These are phyloP conservation scores for Chlorella ohadii DNA, from an alignment of 139 green algal genomes.

Conservation along the genomic window DNA sequence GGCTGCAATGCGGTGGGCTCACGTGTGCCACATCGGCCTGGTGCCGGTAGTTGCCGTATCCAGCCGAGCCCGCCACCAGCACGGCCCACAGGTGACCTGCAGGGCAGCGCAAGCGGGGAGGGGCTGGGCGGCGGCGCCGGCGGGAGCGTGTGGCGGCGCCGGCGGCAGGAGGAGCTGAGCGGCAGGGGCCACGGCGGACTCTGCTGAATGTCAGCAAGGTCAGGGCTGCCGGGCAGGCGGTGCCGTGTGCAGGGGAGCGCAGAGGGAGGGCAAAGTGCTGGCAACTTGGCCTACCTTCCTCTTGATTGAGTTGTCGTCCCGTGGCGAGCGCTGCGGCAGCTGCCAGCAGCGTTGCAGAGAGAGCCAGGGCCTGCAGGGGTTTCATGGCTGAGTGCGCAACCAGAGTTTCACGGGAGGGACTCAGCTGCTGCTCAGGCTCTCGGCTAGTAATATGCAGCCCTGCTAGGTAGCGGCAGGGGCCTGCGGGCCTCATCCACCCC, in stretches of 20 bases:
- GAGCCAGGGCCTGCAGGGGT: background rate
- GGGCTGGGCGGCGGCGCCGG: background rate
- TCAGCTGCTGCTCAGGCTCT: too few relatives aligned
- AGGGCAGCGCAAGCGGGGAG: background rate
- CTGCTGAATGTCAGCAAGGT: too few relatives aligned
- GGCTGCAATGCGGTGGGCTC: background rate
- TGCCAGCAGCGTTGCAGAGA: background rate
- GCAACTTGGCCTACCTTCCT: background rate
- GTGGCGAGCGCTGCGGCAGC: too few relatives aligned
- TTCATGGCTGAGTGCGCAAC: too few relatives aligned
- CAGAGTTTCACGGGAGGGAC: too few relatives aligned
- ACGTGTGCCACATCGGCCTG: conserved; percentile 83
- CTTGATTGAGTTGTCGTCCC: background rate
- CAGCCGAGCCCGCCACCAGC: conserved; percentile 85
- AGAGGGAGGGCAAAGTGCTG: background rate
- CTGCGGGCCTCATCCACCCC: too few relatives aligned
- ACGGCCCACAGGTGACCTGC: conserved; percentile 87
- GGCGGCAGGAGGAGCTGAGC: background rate
- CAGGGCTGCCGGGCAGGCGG: too few relatives aligned
- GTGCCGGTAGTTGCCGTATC: conserved; percentile 94
- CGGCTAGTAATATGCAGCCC: too few relatives aligned
- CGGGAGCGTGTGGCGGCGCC: background rate
- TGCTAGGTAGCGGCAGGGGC: too few relatives aligned
- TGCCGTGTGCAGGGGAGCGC: too few relatives aligned
- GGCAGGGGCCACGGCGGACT: background rate